Evolutionary conservation across 441 rosid genomes (phyloP).

Genomic region (Metrosideros polymorpha): DNA sequence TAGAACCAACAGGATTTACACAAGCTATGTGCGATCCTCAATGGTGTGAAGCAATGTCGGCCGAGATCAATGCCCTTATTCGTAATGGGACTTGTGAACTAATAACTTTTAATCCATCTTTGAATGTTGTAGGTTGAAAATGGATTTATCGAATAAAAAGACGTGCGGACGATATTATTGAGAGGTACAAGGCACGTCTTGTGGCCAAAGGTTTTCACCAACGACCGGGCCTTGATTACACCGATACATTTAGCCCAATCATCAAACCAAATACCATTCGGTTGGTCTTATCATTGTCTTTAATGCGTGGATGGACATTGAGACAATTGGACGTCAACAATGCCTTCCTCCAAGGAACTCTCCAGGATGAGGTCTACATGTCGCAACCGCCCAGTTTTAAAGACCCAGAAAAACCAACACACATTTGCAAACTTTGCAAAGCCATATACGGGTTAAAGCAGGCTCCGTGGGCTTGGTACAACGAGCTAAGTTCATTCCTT

Average conservation of each 20-base stretch:
- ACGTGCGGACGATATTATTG: background rate
- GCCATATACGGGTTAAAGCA: background rate
- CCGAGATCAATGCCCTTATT: background rate
- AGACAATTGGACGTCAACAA: background rate
- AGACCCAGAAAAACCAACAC: background rate
- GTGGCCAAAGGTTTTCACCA: background rate
- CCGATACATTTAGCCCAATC: background rate
- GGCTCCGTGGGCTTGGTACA: background rate
- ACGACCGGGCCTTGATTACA: background rate
- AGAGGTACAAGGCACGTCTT: background rate
- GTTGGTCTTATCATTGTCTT: background rate
- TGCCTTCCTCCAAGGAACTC: background rate
- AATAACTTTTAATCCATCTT: background rate
- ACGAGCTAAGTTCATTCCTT: background rate
- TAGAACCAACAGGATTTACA: background rate
- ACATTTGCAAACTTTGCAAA: background rate
- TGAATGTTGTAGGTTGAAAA: background rate
- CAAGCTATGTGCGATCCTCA: background rate
- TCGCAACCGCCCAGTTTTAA: background rate
- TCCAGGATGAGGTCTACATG: background rate
- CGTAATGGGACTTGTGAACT: background rate
- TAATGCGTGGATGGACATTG: background rate
- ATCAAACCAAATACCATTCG: background rate
- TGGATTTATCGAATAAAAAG: background rate
- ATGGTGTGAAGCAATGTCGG: background rate